A percentile compares a stretch with the other conserved stretches of the same genome.
Conservation (phyloP, 768 basidiomycete species). For the Kwoniella newhampshirensis region DNA sequence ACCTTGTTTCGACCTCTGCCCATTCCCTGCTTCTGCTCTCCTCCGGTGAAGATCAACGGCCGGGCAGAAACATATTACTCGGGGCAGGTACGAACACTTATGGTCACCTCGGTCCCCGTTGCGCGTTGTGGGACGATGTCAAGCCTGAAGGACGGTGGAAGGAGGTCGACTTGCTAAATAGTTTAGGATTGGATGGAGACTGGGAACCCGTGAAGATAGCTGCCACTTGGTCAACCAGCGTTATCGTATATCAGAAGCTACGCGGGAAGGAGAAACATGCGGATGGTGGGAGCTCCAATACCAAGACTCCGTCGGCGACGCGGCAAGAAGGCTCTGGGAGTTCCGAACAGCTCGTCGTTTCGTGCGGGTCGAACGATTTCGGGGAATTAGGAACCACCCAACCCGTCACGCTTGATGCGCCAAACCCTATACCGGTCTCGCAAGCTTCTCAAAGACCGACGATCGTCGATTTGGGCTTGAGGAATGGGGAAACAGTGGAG, state of each 20-base stretch:
- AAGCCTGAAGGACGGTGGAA: conserved; percentile 51
- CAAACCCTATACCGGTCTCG: conserved; percentile 12
- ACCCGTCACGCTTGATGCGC: background rate
- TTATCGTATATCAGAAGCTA: conserved; percentile 61
- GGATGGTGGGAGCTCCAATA: too few species aligned
- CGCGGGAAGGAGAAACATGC: too few species aligned
- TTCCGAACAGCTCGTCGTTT: conserved; percentile 58
- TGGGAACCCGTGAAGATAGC: conserved; percentile 61
- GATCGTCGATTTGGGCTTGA: conserved; percentile 34
- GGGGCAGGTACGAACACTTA: conserved; percentile 69
- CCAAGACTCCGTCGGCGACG: background rate
- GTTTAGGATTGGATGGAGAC: conserved; percentile 31
- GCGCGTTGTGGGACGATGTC: conserved; percentile 56
- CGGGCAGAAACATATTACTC: conserved; percentile 59
- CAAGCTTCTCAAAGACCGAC: conserved; percentile 22
- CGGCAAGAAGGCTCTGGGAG: background rate
- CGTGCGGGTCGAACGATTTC: conserved; percentile 82
- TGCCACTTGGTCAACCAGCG: conserved; percentile 82
- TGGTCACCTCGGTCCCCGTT: conserved; percentile 67
- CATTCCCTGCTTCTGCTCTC: conserved; percentile 70
- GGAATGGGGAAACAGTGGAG: conserved; percentile 52
- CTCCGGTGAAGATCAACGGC: conserved; percentile 37
- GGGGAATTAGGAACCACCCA: conserved; percentile 65
- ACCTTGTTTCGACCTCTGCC: conserved; percentile 71
- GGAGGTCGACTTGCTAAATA: conserved; percentile 37